Percentiles rank a stretch among this genome's conserved stretches.
These are phyloP conservation scores for Russula olivacea DNA, from an alignment of 768 basidiomycete species.

Conservation along the genomic window DNA sequence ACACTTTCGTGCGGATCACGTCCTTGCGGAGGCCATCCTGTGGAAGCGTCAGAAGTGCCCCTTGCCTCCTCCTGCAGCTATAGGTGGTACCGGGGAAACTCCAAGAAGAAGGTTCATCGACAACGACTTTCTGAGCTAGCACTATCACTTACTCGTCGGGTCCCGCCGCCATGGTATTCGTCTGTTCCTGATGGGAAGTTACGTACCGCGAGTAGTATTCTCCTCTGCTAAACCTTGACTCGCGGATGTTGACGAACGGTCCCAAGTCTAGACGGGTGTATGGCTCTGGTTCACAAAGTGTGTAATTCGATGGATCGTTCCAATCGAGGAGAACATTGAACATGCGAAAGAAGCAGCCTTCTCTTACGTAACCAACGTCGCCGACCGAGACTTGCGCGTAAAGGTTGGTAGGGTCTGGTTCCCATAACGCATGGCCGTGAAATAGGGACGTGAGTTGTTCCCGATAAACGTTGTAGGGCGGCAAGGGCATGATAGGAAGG, in stretches of 20 bases:
- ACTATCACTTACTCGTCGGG: background rate
- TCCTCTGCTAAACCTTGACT: background rate
- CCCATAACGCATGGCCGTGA: constrained; percentile 24
- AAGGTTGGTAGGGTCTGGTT: constrained; percentile 23
- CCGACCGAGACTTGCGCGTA: constrained; percentile 24
- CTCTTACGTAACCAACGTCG: constrained; percentile 25
- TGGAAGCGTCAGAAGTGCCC: background rate
- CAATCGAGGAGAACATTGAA: constrained; percentile 22
- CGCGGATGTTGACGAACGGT: background rate
- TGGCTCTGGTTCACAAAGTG: background rate
- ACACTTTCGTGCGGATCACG: constrained; percentile 3
- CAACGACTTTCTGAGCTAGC: no score
- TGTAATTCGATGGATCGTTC: constrained; percentile 4
- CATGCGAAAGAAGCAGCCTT: constrained; percentile 22
- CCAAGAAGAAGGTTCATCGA: background rate
- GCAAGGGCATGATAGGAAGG: constrained; percentile 3
- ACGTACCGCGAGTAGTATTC: background rate
- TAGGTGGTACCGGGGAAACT: background rate
- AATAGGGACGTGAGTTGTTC: constrained; percentile 22
- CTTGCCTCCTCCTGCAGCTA: background rate
- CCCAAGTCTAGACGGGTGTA: constrained; percentile 1
- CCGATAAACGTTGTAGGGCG: constrained; percentile 21
- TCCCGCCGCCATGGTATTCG: background rate
- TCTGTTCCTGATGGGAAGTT: background rate
- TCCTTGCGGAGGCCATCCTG: background rate